Conservation (phyloP, 345 rosid species). For the Excoecaria agallocha region DNA sequence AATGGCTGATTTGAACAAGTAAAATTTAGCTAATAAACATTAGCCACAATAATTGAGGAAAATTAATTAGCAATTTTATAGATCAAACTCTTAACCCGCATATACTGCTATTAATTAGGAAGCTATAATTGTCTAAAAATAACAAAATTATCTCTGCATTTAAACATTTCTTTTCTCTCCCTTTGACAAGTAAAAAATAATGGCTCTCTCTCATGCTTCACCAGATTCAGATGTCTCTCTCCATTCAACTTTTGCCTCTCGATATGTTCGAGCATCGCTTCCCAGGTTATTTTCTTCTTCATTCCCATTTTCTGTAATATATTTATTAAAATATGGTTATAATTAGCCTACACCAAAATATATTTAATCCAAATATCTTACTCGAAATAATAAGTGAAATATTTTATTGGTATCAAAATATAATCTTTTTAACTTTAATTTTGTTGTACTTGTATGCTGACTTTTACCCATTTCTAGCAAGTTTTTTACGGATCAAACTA, state of each 20-base stretch:
- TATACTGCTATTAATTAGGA: not conserved
- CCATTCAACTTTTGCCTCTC: slow-evolving; percentile 31
- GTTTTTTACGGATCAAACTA: no score
- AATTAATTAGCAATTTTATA: not conserved
- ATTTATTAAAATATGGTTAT: no score
- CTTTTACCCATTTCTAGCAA: no score
- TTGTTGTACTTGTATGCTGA: no score
- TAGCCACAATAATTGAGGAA: not conserved
- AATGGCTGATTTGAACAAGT: not conserved
- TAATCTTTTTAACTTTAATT: no score
- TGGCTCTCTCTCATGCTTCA: slow-evolving; percentile 26
- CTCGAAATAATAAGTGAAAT: no score
- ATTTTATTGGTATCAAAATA: no score
- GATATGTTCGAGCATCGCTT: slow-evolving; percentile 27
- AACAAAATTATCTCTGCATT: not conserved
- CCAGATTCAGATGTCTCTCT: slow-evolving; percentile 17
- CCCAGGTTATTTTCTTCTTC: slow-evolving; percentile 10
- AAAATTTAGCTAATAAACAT: not conserved
- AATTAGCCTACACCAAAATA: no score
- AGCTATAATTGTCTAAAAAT: not conserved
- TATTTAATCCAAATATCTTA: not conserved
- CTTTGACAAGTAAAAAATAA: not conserved
- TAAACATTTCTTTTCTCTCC: not conserved
- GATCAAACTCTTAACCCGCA: not conserved
- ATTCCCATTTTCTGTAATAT: not conserved